Evolutionary conservation across 1,284 basidiomycete genomes (phyloP), one percentile per base, ranked within the genome.

Genomic region (Meira miltonrushii): DNA sequence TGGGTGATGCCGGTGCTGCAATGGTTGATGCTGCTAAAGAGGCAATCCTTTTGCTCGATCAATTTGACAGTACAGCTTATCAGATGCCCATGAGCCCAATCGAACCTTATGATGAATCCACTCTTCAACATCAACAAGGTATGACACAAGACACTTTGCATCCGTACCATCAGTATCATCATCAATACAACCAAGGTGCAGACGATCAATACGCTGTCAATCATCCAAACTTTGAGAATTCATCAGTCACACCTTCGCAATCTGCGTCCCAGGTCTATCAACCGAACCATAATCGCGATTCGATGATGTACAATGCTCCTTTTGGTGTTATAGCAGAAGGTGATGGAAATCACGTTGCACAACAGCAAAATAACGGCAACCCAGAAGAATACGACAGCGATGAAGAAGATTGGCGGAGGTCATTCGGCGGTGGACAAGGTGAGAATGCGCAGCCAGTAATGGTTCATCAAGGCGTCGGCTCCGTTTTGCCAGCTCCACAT

Each of bases 1-100:
- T 81, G 73, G 79, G 75, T 39, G 79, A 79, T 38, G 74, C 78
- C 17, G 79, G 78, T 10, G 71, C 72, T 10, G 71, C 71, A 37
- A 79, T 79, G 76, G 73, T 79, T 53, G 78, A 79, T 37, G 71
- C 72, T 19, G 76, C 79, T 13, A 65, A 72, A 54, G 72, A 79
- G 39, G 74, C 78, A 28, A 74, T 80, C 39, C 61, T 72, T 12
- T 65, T 79, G 23, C 69, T 80, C 9, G 69, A 78, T 61, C 59
- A 65, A 10, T 75, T 80, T 47, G 77, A 78, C 54, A 51, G 54
- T 8, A 59, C 58, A 33, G 46, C 46, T 21, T 19, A 43, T 43
- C 46, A 23, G 62, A 69, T 46, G 62, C 56, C 48, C 41, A 57
- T 62, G 65, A 65, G 62, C 62, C 68, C 61, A 65, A 71, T 38